These are phyloP conservation scores for Exophiala alcalophila DNA, from an alignment of 2,329 filamentous ascomycete genomes.

Conservation along the genomic window DNA sequence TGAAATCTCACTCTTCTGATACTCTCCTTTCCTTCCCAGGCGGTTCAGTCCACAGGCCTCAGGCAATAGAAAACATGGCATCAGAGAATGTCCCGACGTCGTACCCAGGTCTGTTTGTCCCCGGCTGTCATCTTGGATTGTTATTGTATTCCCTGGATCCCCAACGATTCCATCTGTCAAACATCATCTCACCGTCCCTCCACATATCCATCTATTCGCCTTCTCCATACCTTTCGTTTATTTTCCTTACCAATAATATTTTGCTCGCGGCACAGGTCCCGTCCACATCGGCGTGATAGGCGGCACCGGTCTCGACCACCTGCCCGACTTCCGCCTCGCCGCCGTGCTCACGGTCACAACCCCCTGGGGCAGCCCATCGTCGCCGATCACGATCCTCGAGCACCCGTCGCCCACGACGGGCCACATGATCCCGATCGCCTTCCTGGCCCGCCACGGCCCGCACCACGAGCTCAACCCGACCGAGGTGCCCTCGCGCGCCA, in stretches of 20 bases:
- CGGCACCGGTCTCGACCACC: slow-evolving; percentile 84
- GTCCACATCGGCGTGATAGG: slow-evolving; percentile 87
- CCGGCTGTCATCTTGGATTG: background rate
- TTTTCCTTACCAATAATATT: background rate
- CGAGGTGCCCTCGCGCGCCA: slow-evolving; percentile 90
- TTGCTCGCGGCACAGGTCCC: slow-evolving; percentile 49
- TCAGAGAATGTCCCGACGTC: slow-evolving; percentile 14
- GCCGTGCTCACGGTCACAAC: slow-evolving; percentile 73
- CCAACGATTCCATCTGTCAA: background rate
- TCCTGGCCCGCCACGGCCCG: slow-evolving; percentile 86
- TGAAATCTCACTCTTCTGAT: background rate
- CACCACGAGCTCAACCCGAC: slow-evolving; percentile 89
- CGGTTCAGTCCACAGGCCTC: too few species aligned
- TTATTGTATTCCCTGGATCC: background rate
- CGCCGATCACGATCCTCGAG: slow-evolving; percentile 79
- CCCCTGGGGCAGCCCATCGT: slow-evolving; percentile 81
- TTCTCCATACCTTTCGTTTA: background rate
- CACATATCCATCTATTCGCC: too few species aligned
- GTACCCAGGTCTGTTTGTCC: slow-evolving; percentile 18
- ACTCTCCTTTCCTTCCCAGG: too few species aligned
- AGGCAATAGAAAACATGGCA: too few species aligned
- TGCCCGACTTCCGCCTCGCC: slow-evolving; percentile 81
- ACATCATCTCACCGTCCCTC: too few species aligned
- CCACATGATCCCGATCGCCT: slow-evolving; percentile 67
- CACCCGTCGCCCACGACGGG: slow-evolving; percentile 70